Percentiles rank a stretch among this genome's conserved stretches.
Conservation (phyloP, 2,329 filamentous ascomycete genomes). For the Corinectria fuckeliana region DNA sequence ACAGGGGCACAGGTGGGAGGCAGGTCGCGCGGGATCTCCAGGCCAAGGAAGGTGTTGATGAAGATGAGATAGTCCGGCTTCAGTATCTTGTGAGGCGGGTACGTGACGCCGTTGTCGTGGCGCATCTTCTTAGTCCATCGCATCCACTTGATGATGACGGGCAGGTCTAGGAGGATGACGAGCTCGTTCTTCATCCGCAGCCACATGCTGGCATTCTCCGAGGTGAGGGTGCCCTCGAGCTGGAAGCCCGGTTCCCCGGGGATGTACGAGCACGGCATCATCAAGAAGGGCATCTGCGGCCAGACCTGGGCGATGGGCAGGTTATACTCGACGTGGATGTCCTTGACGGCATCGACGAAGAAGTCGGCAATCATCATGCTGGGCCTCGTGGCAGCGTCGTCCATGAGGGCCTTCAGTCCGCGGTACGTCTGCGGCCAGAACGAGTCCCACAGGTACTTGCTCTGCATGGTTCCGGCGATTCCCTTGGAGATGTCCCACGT, state of each 20-base stretch:
- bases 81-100: constrained; percentile 32
- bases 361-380: constrained; percentile 50
- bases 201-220: constrained; percentile 46
- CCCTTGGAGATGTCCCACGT: constrained; percentile 40
- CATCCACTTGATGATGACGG: constrained; percentile 38
- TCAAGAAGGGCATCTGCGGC: constrained; percentile 48
- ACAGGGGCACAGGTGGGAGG: constrained; percentile 46
- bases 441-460: constrained; percentile 44
- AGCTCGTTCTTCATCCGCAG: constrained; percentile 45
- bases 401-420: constrained; percentile 18
- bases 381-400: constrained; percentile 35
- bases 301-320: constrained; percentile 47
- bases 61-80: constrained; percentile 50
- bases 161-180: constrained; percentile 39
- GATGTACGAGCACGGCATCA: constrained; percentile 47
- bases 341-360: constrained; percentile 48
- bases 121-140: constrained; percentile 44
- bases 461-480: constrained; percentile 36
- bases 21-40: constrained; percentile 49
- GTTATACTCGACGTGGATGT: constrained; percentile 44
- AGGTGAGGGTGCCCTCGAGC: constrained; percentile 44
- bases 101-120: constrained; percentile 37
- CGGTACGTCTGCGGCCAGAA: constrained; percentile 41
- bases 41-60: constrained; percentile 51
- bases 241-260: constrained; percentile 51